A percentile compares a stretch with the other conserved stretches of the same genome.
phyloP scores from a whole-genome alignment of 495 filamentous ascomycete genomes.

The Cercophora sp. region DNA sequence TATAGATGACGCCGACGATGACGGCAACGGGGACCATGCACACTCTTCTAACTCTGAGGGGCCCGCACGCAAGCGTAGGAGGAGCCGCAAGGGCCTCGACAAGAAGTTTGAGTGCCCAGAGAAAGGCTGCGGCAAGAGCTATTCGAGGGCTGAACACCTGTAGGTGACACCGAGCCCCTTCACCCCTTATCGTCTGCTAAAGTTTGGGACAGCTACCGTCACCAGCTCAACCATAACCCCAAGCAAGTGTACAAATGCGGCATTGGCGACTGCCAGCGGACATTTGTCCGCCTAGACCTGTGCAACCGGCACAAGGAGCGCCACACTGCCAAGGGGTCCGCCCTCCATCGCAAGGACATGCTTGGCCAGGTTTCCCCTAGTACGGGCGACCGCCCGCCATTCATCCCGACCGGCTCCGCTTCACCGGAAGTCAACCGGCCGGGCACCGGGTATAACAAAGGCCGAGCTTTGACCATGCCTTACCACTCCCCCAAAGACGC shows the following conservation, averaged over 20 bases:
- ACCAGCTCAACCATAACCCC: constrained; percentile 93
- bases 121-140: constrained; percentile 89
- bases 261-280: constrained; percentile 83
- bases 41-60: constrained; percentile 54
- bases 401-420: constrained; percentile 38
- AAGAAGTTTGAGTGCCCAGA: constrained; percentile 93
- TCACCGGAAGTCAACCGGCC: constrained; percentile 51
- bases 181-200: constrained; percentile 17
- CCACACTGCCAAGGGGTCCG: constrained; percentile 93
- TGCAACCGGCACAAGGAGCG: constrained; percentile 91
- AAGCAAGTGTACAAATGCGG: constrained; percentile 97
- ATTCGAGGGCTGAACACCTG: constrained; percentile 94
- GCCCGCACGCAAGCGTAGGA: constrained; percentile 64
- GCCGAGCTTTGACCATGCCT: constrained; percentile 43
- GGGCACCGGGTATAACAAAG: constrained; percentile 39
- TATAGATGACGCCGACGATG: constrained; percentile 34
- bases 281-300: constrained; percentile 92
- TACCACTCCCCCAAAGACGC: constrained; percentile 51
- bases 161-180: constrained; percentile 36
- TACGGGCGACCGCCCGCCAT: constrained; percentile 41
- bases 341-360: constrained; percentile 86
- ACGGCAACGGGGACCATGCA: constrained; percentile 36
- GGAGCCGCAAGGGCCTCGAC: constrained; percentile 82
- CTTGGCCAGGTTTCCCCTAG: constrained; percentile 55
- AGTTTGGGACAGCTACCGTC: constrained; percentile 56